phyloP scores from a whole-genome alignment of 1,284 basidiomycete genomes.

The Paramarasmius palmivorus region DNA sequence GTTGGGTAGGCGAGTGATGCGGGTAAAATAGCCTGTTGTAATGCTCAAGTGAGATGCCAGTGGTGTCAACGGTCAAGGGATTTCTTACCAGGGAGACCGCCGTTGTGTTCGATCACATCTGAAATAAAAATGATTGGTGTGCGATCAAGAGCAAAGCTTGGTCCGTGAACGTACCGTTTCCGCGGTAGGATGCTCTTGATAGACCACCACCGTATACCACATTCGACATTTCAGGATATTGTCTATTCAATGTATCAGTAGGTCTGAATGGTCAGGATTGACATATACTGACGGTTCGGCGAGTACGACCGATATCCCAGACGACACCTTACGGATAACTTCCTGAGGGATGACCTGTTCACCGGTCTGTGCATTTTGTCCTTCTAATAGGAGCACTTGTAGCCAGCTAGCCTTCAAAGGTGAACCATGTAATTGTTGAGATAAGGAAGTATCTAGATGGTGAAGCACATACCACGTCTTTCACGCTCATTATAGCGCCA shows the following conservation, averaged over 20 bases:
- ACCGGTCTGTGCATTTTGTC: no score
- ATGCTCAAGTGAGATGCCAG: background rate
- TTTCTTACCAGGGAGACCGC: constrained; percentile 19
- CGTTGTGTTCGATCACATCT: constrained; percentile 14
- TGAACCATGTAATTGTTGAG: no score
- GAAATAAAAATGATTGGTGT: no score
- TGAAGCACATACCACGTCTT: constrained; percentile 9
- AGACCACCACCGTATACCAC: constrained; percentile 18
- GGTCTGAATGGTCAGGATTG: constrained; percentile 11
- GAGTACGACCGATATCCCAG: constrained; percentile 16
- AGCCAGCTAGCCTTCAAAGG: constrained; percentile 20
- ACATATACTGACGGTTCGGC: constrained; percentile 11
- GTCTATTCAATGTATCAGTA: constrained; percentile 12
- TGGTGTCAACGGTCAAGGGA: background rate
- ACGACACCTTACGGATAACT: constrained; percentile 14
- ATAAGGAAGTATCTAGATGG: background rate
- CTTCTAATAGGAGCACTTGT: no score
- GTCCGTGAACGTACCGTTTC: constrained; percentile 9
- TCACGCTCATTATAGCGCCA: constrained; percentile 17
- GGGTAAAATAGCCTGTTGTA: constrained; percentile 19
- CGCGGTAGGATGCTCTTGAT: constrained; percentile 9
- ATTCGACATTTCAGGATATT: no score
- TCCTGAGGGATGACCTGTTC: no score
- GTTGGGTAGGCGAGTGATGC: constrained; percentile 23
- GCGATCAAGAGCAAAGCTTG: background rate